These are phyloP conservation scores for Cladosporium sp. DNA, from an alignment of 2,329 filamentous ascomycete genomes.

Conservation along the genomic window DNA sequence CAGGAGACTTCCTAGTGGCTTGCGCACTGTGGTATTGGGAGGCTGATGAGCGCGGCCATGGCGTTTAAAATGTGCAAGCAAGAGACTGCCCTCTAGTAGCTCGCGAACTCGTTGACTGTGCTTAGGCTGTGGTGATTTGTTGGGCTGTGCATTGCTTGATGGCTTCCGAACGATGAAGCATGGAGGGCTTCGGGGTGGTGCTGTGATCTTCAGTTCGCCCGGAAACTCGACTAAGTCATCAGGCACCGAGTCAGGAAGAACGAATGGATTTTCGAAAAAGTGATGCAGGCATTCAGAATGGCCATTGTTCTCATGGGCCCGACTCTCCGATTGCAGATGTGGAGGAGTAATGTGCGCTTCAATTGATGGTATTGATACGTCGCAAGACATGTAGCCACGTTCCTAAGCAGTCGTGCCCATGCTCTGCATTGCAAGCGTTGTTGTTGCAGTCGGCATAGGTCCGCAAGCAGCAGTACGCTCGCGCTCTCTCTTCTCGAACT, in stretches of 20 bases:
- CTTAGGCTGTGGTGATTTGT: background rate
- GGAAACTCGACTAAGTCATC: background rate
- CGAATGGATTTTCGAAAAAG: background rate
- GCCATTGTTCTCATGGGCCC: background rate
- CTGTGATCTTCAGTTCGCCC: no score
- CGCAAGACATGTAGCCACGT: background rate
- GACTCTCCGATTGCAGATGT: background rate
- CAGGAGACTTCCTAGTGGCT: background rate
- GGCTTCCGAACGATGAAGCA: background rate
- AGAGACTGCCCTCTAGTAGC: background rate
- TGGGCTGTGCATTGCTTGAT: background rate
- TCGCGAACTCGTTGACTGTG: background rate
- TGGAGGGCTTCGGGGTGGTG: background rate
- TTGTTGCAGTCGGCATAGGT: slow-evolving; percentile 6
- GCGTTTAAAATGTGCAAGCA: background rate
- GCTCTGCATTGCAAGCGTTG: slow-evolving; percentile 15
- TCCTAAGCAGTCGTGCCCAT: slow-evolving; percentile 16
- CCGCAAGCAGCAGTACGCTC: slow-evolving; percentile 51
- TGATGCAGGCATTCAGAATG: background rate
- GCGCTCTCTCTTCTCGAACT: slow-evolving; percentile 76
- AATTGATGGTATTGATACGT: background rate
- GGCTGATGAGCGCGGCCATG: background rate
- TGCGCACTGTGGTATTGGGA: background rate
- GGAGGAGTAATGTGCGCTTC: background rate
- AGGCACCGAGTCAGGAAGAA: background rate